These are phyloP conservation scores for Kwoniella europaea DNA, from an alignment of 768 basidiomycete species.

Conservation along the genomic window DNA sequence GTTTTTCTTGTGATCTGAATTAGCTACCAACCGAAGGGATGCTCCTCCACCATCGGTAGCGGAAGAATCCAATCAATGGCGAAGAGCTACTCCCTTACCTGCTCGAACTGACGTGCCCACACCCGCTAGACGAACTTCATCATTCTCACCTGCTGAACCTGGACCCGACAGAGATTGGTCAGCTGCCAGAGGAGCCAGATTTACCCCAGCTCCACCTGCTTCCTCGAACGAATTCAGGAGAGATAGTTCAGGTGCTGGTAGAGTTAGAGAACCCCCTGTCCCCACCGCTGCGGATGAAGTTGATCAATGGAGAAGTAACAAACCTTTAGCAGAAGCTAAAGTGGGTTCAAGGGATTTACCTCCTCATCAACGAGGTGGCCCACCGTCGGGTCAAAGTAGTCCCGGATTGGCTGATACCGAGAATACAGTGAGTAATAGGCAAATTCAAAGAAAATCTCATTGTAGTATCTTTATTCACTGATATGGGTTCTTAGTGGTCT, in stretches of 20 bases:
- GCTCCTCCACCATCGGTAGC: constrained; percentile 68
- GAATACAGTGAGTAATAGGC: constrained; percentile 62
- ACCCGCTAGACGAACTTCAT: constrained; percentile 52
- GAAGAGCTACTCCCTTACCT: constrained; percentile 83
- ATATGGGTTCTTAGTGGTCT: constrained; percentile 47
- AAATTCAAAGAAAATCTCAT: not conserved
- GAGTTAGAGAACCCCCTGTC: constrained; percentile 32
- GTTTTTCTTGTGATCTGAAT: not conserved
- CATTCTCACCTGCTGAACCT: constrained; percentile 31
- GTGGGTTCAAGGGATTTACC: constrained; percentile 50
- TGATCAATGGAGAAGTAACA: constrained; percentile 49
- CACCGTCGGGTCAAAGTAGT: constrained; percentile 32
- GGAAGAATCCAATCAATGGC: constrained; percentile 84
- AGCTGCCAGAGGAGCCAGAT: constrained; percentile 58
- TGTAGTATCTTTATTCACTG: too few relatives aligned
- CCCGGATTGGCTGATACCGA: constrained; percentile 71
- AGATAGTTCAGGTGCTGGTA: constrained; percentile 42
- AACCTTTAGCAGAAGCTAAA: constrained; percentile 43
- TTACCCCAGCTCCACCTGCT: constrained; percentile 49
- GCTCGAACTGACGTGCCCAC: constrained; percentile 33
- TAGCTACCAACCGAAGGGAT: constrained; percentile 30
- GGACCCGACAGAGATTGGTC: constrained; percentile 57
- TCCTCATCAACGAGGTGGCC: constrained; percentile 60
- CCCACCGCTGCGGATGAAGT: constrained; percentile 51
- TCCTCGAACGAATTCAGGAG: constrained; percentile 32